Evolutionary conservation across 176 grass and related monocot species (phyloP).

Genomic region (Carex parvula): DNA sequence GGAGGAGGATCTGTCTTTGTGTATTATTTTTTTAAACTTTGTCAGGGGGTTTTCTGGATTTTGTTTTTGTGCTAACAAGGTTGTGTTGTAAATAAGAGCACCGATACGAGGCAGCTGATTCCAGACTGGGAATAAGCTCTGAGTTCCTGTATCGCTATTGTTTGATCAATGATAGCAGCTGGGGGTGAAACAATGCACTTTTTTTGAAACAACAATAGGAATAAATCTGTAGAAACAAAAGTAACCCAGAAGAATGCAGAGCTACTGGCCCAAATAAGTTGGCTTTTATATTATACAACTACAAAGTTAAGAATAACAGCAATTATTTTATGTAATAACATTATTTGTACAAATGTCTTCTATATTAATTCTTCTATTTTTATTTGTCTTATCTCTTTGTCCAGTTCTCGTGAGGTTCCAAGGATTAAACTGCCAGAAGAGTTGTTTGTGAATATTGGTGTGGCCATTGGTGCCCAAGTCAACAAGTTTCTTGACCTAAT

Average conservation of each 20-base stretch:
- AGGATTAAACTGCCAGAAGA: conserved; percentile 58
- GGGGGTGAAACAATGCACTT: background rate
- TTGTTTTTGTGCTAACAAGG: background rate
- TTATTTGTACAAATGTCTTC: background rate
- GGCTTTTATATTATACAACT: background rate
- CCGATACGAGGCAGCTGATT: background rate
- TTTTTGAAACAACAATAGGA: background rate
- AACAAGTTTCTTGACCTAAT: conserved; percentile 42
- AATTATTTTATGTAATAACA: background rate
- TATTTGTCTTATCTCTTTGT: conserved; percentile 19
- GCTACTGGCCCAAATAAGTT: background rate
- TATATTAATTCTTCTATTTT: background rate
- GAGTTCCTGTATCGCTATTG: background rate
- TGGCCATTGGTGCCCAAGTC: conserved; percentile 40
- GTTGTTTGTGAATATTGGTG: conserved; percentile 49
- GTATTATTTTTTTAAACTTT: background rate
- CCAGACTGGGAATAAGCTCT: background rate
- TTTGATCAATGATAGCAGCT: background rate
- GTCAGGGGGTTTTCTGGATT: background rate
- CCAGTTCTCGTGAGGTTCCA: conserved; percentile 46
- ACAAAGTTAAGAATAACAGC: background rate
- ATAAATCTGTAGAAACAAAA: background rate
- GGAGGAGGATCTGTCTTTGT: background rate
- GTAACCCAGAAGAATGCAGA: background rate
- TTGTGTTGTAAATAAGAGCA: background rate